These are phyloP conservation scores for Flueggea neowawraea DNA, from an alignment of 441 rosid species.

Conservation along the genomic window DNA sequence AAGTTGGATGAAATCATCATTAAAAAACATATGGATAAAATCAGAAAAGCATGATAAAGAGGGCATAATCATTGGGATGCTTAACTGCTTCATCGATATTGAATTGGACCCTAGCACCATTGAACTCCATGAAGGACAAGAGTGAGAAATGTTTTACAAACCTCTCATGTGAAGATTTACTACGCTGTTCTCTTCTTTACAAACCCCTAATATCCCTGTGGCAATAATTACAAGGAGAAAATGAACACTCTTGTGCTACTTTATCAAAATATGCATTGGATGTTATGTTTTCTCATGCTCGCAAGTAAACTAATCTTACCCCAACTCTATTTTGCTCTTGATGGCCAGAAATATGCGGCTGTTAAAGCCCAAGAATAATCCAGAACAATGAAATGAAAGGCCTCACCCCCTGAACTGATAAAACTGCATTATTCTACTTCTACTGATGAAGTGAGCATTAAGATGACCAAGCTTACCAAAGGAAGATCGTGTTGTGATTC, in stretches of 20 bases:
- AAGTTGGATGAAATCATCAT: no score
- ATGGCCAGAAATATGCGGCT: background rate
- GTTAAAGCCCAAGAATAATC: background rate
- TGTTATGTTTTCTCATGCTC: no score
- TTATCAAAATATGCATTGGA: no score
- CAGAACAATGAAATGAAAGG: no score
- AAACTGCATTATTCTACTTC: no score
- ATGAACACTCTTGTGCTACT: background rate
- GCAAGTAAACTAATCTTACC: no score
- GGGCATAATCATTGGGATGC: no score
- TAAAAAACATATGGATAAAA: no score
- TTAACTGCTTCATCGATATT: no score
- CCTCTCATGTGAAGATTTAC: conserved; percentile 8
- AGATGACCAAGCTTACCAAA: background rate
- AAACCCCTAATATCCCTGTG: conserved; percentile 23
- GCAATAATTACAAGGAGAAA: background rate
- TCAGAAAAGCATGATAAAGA: no score
- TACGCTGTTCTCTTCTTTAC: conserved; percentile 17
- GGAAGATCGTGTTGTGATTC: background rate
- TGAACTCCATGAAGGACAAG: conserved; percentile 21
- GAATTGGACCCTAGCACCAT: no score
- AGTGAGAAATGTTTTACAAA: conserved; percentile 27
- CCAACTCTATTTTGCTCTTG: background rate
- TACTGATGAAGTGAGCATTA: background rate
- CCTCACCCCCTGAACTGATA: no score